These are phyloP conservation scores for Aspergillus novoparasiticus DNA, from an alignment of 2,329 filamentous ascomycete genomes.

Conservation along the genomic window DNA sequence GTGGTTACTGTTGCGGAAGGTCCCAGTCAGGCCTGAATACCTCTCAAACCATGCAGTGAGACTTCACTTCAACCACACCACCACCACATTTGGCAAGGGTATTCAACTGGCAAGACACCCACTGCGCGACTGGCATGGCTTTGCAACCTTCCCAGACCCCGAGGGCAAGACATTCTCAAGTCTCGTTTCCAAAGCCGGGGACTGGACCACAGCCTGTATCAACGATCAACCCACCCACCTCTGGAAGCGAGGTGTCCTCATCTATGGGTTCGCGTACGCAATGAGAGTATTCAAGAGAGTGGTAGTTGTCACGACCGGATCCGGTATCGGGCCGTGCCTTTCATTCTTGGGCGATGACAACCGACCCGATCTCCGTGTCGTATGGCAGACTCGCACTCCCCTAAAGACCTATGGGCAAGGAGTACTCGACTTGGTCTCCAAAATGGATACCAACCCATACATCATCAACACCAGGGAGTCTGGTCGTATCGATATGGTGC, in stretches of 20 bases:
- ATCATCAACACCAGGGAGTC: slow-evolving; percentile 66
- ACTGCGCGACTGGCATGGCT: slow-evolving; percentile 73
- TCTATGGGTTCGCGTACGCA: slow-evolving; percentile 68
- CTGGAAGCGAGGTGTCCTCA: slow-evolving; percentile 69
- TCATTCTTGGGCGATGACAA: slow-evolving; percentile 58
- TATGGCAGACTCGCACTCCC: slow-evolving; percentile 70
- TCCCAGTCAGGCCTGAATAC: slow-evolving; percentile 65
- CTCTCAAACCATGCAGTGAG: slow-evolving; percentile 73
- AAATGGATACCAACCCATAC: slow-evolving; percentile 63
- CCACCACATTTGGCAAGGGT: slow-evolving; percentile 59
- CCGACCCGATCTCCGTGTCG: slow-evolving; percentile 55
- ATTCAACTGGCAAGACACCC: slow-evolving; percentile 65
- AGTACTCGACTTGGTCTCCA: slow-evolving; percentile 58
- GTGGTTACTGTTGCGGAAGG: slow-evolving; percentile 71
- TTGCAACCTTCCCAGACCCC: slow-evolving; percentile 70
- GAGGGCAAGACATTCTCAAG: slow-evolving; percentile 64
- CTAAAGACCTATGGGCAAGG: slow-evolving; percentile 62
- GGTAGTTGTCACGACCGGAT: slow-evolving; percentile 71
- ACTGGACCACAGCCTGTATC: slow-evolving; percentile 72
- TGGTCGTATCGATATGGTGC: slow-evolving; percentile 64
- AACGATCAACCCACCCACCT: slow-evolving; percentile 61
- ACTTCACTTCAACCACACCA: slow-evolving; percentile 68
- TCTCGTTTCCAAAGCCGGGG: slow-evolving; percentile 71
- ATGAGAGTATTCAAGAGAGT: slow-evolving; percentile 67
- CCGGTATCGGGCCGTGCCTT: slow-evolving; percentile 71